A percentile compares a stretch with the other conserved stretches of the same genome.
Conservation (phyloP, 1,284 basidiomycete species). For the Paramarasmius palmivorus region DNA sequence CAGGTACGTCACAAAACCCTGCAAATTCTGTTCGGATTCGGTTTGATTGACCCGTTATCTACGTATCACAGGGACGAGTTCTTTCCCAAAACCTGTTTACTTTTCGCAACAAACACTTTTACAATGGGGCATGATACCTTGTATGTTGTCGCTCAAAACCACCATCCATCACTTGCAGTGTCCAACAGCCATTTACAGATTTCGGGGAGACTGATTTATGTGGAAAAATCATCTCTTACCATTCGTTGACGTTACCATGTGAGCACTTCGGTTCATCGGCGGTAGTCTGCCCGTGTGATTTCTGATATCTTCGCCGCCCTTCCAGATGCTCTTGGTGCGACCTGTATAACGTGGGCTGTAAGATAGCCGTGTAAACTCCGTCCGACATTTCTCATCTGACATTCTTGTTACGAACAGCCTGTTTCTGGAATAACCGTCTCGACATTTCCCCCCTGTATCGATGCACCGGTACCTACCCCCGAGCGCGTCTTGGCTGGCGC, state of each 20-base stretch:
- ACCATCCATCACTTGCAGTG: neutral
- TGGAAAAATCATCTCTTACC: slow-evolving; percentile 5
- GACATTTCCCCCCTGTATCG: slow-evolving; percentile 8
- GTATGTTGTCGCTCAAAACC: neutral
- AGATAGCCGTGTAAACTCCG: neutral
- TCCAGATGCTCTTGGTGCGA: slow-evolving; percentile 5
- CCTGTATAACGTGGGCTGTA: slow-evolving; percentile 8
- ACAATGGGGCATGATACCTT: slow-evolving; percentile 12
- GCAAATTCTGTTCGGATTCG: neutral
- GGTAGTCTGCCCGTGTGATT: neutral
- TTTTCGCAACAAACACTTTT: slow-evolving; percentile 9
- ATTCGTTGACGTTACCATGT: slow-evolving; percentile 8
- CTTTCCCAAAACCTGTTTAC: slow-evolving; percentile 1
- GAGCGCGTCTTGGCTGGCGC: slow-evolving; percentile 5
- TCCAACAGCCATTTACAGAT: slow-evolving; percentile 3
- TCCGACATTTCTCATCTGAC: neutral
- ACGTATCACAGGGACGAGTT: slow-evolving; percentile 1
- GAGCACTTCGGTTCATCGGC: neutral
- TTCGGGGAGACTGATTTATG: slow-evolving; percentile 12
- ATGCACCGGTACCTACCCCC: slow-evolving; percentile 6
- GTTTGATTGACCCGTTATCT: neutral
- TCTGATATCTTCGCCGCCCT: neutral
- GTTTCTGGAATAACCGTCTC: slow-evolving; percentile 9
- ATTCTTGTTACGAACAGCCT: neutral
- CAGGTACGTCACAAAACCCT: slow-evolving; percentile 1